Evolutionary conservation across 1,284 basidiomycete species (phyloP).

Genomic region (Pseudozyma tsukubaensis): DNA sequence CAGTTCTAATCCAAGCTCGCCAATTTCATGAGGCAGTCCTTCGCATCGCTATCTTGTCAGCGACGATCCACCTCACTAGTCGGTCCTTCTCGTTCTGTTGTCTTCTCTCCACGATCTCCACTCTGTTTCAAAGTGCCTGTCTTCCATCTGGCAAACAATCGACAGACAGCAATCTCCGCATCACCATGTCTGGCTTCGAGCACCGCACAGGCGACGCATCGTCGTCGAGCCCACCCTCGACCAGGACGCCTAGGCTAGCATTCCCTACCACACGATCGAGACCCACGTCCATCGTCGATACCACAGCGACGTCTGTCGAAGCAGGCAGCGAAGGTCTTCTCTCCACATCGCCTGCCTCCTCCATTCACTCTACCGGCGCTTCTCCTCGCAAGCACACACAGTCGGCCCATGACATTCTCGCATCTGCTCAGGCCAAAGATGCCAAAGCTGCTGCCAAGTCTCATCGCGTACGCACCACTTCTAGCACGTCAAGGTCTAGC

Average conservation of each 20-base stretch:
- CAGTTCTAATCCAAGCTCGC: neutral
- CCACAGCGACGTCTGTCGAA: slow-evolving; percentile 18
- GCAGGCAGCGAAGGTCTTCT: slow-evolving; percentile 26
- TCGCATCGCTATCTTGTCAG: neutral
- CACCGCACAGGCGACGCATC: slow-evolving; percentile 14
- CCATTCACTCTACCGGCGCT: slow-evolving; percentile 27
- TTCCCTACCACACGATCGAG: slow-evolving; percentile 38
- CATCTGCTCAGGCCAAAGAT: slow-evolving; percentile 35
- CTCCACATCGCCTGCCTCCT: slow-evolving; percentile 42
- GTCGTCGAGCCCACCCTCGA: slow-evolving; percentile 24
- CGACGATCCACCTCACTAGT: neutral
- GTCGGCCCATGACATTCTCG: slow-evolving; percentile 33
- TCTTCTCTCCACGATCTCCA: neutral
- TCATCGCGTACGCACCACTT: slow-evolving; percentile 29
- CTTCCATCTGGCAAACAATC: neutral
- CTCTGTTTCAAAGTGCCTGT: neutral
- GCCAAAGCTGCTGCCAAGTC: slow-evolving; percentile 39
- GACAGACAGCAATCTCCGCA: neutral
- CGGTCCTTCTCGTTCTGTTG: neutral
- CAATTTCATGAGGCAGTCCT: neutral
- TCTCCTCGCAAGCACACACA: slow-evolving; percentile 42
- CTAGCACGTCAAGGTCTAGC: slow-evolving; percentile 40
- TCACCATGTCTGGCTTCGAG: slow-evolving; percentile 23
- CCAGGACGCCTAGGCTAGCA: slow-evolving; percentile 27
- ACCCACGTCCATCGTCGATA: slow-evolving; percentile 46